These are phyloP conservation scores for Aphanomyces stellatus DNA, from an alignment of 352 stramenopile species.

Conservation along the genomic window DNA sequence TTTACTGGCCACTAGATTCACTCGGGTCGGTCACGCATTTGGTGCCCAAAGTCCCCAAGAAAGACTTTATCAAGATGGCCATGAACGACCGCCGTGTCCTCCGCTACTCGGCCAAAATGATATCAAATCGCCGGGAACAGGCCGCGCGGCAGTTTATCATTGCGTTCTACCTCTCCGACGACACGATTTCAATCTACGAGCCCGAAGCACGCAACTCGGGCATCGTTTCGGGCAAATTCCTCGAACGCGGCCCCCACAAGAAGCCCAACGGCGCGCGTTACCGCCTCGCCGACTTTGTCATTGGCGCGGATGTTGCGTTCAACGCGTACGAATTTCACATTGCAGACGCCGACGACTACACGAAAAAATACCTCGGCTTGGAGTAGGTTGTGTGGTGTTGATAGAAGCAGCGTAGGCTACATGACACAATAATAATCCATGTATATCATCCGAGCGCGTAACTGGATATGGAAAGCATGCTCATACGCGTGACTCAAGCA, in stretches of 20 bases:
- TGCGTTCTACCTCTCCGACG: slow-evolving; percentile 74
- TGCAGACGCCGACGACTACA: slow-evolving; percentile 74
- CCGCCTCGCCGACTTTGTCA: slow-evolving; percentile 44
- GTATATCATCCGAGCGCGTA: too few relatives aligned
- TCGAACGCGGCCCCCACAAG: slow-evolving; percentile 71
- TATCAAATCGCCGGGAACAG: slow-evolving; percentile 67
- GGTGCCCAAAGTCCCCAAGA: slow-evolving; percentile 58
- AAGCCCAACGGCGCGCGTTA: slow-evolving; percentile 45
- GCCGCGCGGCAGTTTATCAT: slow-evolving; percentile 70
- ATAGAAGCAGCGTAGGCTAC: neutral
- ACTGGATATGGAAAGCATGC: too few relatives aligned
- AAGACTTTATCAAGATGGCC: slow-evolving; percentile 76
- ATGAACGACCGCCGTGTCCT: slow-evolving; percentile 69
- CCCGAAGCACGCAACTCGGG: slow-evolving; percentile 69
- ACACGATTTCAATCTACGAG: slow-evolving; percentile 71
- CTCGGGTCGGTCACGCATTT: slow-evolving; percentile 52
- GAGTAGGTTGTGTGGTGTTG: neutral
- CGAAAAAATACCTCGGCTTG: slow-evolving; percentile 51
- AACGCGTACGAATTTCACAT: slow-evolving; percentile 71
- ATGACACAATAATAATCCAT: neutral
- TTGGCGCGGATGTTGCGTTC: slow-evolving; percentile 48
- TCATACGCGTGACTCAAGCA: too few relatives aligned
- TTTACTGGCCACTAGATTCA: slow-evolving; percentile 31
- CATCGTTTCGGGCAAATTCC: slow-evolving; percentile 76
- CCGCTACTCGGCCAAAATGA: slow-evolving; percentile 58